Evolutionary conservation across 306 rosid genomes (phyloP), one percentile per base, ranked within the genome.

Genomic region (Hippophae gyantsensis): DNA sequence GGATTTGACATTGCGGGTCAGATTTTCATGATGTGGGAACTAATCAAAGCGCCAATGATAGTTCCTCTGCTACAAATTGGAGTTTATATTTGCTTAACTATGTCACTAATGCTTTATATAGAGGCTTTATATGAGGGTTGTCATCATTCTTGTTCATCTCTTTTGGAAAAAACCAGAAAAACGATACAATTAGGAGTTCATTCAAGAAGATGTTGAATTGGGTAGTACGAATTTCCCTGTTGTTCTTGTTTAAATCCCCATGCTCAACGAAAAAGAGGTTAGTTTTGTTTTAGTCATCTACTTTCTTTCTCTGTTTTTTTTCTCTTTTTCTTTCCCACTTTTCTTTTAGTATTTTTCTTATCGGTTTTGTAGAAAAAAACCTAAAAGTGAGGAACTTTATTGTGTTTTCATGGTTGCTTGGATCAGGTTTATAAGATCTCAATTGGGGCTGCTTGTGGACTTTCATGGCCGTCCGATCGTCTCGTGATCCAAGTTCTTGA

Each of bases 221-320:
- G 62, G 62, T 2, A 41, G 10, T 26, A 41, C 48, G 6, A n/a
- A 10, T 43, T 58, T 9, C 48, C 62, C 62, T 13, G 6, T 58
- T 2, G 62, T 58, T 58, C 48, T 58, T 3, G 45, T 58, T 6
- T 49, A 58, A 42, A 58, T 58, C 12, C 62, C 62, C 1, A 42
- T 58, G 62, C 42, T 2, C 49, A 43, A 58, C 43, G 62, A 58
- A 43, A 58, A 42, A 58, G 38, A 58, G 62, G 62, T 58, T 2
- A 0, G 40, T 56, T 8, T 56, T 2, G 38, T 27, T 27, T 27
- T 18, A 2, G 0, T 27, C 3, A 27, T 27, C 38, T 3, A 27
- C 38, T 27, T 18, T 18, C 18, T 18, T 18, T 18, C 18, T 18
- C 18, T 18, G 18, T 18, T 18, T 18, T 18, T 18, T 18, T 18